Conservation (phyloP, 1,284 basidiomycete genomes). For the Microbotryum violaceum region DNA sequence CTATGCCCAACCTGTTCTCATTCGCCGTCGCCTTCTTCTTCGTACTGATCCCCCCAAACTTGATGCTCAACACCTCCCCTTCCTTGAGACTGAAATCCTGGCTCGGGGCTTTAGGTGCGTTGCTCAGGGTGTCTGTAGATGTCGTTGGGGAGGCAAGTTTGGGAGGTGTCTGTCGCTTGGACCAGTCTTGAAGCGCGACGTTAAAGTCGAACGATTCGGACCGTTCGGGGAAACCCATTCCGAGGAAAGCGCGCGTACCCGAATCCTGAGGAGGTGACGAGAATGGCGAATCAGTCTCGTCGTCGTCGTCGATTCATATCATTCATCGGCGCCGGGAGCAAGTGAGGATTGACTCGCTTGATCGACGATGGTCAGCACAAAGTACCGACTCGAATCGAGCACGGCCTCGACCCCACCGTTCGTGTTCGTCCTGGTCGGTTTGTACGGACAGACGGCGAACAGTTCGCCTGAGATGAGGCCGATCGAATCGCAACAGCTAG, state of each 20-base stretch:
- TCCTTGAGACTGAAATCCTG: constrained; percentile 87
- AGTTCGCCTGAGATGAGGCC: constrained; percentile 46
- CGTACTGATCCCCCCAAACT: constrained; percentile 60
- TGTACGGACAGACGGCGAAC: constrained; percentile 87
- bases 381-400: constrained; percentile 86
- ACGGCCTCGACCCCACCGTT: constrained; percentile 79
- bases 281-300: too few species aligned
- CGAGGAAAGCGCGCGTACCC: constrained; percentile 82
- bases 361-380: constrained; percentile 34
- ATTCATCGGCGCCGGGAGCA: too few species aligned
- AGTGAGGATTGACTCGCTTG: constrained; percentile 5
- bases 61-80: constrained; percentile 90
- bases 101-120: constrained; percentile 57
- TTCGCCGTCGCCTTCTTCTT: constrained; percentile 40
- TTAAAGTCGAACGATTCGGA: constrained; percentile 92
- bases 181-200: constrained; percentile 69
- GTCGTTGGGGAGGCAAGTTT: constrained; percentile 35
- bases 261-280: constrained; percentile 46
- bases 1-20: background rate
- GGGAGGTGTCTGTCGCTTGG: constrained; percentile 43
- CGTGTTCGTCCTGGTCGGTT: constrained; percentile 53
- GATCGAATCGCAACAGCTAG: background rate
- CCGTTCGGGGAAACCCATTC: constrained; percentile 81
- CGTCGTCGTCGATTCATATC: too few species aligned
- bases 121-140: constrained; percentile 43